Conservation (phyloP, 2,329 filamentous ascomycete species). For the Paracoccidioides brasiliensis region DNA sequence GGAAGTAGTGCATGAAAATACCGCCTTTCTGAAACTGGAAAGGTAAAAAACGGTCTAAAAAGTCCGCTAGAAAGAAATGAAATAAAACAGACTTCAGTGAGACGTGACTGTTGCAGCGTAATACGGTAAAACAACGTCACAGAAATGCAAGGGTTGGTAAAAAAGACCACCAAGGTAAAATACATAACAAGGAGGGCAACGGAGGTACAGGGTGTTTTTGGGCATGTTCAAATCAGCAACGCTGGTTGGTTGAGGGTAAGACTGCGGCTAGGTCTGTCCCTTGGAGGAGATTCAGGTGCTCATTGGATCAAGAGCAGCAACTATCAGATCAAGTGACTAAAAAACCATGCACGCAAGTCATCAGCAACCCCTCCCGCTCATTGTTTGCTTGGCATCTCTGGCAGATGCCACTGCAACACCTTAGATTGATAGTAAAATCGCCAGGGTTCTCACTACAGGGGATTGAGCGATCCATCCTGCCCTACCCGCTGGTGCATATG, state of each 20-base stretch:
- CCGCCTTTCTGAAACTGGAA: background rate
- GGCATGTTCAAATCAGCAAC: background rate
- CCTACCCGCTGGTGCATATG: background rate
- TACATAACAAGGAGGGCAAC: background rate
- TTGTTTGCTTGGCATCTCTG: slow-evolving; percentile 7
- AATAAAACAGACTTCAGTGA: background rate
- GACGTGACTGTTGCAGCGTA: background rate
- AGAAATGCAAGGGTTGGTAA: background rate
- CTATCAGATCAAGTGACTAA: slow-evolving; percentile 46
- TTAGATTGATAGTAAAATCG: background rate
- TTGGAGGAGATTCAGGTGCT: background rate
- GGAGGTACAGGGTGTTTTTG: background rate
- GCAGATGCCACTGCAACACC: slow-evolving; percentile 6
- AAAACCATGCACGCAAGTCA: slow-evolving; percentile 41
- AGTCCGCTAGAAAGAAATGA: slow-evolving; percentile 9
- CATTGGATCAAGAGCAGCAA: slow-evolving; percentile 20
- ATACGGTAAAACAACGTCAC: slow-evolving; percentile 3
- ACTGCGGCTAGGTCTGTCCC: background rate
- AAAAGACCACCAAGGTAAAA: slow-evolving; percentile 2
- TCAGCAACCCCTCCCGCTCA: slow-evolving; percentile 13
- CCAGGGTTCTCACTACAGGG: background rate
- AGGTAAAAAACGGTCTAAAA: background rate
- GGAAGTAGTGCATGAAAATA: background rate
- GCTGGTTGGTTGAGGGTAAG: background rate
- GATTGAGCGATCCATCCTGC: background rate